Evolutionary conservation across 2,329 filamentous ascomycete genomes (phyloP).

Genomic region (Epicoccum sorghinum): DNA sequence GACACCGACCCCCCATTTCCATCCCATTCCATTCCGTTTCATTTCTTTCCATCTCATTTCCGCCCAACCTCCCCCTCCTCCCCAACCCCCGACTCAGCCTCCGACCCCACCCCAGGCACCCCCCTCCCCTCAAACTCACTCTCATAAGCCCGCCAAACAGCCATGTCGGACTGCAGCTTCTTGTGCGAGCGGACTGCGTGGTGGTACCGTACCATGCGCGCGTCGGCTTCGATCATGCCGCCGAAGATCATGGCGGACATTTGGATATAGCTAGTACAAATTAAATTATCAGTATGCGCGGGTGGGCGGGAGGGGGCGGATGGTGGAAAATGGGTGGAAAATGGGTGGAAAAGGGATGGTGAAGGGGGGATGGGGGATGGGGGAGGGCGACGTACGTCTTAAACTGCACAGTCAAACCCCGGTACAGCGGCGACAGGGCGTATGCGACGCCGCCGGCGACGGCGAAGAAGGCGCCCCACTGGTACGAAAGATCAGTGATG

Average conservation of each 20-base stretch:
- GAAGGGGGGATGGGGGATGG: neutral
- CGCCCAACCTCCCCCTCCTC: slow-evolving; percentile 21
- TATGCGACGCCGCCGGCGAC: slow-evolving; percentile 68
- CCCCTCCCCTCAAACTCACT: slow-evolving; percentile 59
- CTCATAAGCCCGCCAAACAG: slow-evolving; percentile 72
- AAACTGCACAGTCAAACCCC: slow-evolving; percentile 55
- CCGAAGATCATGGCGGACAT: slow-evolving; percentile 87
- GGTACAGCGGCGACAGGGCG: slow-evolving; percentile 72
- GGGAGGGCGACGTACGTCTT: slow-evolving; percentile 30
- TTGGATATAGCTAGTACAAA: slow-evolving; percentile 69
- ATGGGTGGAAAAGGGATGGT: neutral
- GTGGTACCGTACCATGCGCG: slow-evolving; percentile 70
- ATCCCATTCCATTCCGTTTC: neutral
- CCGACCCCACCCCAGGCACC: slow-evolving; percentile 45
- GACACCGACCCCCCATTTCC: no score
- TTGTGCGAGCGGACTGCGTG: slow-evolving; percentile 68
- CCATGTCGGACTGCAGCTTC: slow-evolving; percentile 67
- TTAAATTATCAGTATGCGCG: neutral
- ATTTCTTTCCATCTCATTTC: neutral
- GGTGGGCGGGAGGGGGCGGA: no score
- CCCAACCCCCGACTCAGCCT: no score
- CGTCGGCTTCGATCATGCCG: slow-evolving; percentile 76
- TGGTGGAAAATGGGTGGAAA: neutral
- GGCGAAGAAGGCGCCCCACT: slow-evolving; percentile 73
- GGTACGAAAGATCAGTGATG: neutral